These are phyloP conservation scores for Boletellus sp. DNA, from an alignment of 1,284 basidiomycete species.

Conservation along the genomic window DNA sequence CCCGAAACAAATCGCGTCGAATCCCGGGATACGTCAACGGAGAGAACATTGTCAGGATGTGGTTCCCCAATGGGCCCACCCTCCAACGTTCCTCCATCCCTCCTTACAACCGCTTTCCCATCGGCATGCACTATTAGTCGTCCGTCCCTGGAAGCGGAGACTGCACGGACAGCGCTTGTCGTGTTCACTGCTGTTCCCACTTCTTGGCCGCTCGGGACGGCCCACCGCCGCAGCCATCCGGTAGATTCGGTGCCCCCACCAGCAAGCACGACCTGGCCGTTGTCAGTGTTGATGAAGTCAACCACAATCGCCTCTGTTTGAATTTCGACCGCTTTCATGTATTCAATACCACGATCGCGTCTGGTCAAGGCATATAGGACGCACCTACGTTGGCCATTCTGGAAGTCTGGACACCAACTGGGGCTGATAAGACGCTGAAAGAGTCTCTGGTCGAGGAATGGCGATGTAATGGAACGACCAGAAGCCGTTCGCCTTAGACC, in stretches of 20 bases:
- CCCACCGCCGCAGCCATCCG: not conserved
- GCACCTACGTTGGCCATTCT: no score
- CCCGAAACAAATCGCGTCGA: not conserved
- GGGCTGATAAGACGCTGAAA: no score
- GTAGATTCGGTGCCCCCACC: not conserved
- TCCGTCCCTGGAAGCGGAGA: not conserved
- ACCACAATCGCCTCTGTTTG: not conserved
- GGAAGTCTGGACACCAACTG: no score
- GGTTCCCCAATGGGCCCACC: no score
- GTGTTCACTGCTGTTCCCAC: not conserved
- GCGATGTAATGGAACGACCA: no score
- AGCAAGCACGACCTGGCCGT: not conserved
- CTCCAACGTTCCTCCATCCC: not conserved
- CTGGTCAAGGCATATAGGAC: no score
- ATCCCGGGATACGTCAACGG: not conserved
- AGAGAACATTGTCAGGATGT: no score
- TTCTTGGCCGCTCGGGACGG: not conserved
- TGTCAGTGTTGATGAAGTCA: not conserved
- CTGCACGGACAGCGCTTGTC: not conserved
- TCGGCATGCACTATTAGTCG: not conserved
- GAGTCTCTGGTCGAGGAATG: no score
- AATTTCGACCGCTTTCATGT: not conserved
- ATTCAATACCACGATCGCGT: not conserved
- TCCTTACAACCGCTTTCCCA: not conserved
- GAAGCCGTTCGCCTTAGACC: no score